Evolutionary conservation across 2,329 filamentous ascomycete genomes (phyloP), one percentile per base, ranked within the genome.

Genomic region (Aspergillus sclerotialis): DNA sequence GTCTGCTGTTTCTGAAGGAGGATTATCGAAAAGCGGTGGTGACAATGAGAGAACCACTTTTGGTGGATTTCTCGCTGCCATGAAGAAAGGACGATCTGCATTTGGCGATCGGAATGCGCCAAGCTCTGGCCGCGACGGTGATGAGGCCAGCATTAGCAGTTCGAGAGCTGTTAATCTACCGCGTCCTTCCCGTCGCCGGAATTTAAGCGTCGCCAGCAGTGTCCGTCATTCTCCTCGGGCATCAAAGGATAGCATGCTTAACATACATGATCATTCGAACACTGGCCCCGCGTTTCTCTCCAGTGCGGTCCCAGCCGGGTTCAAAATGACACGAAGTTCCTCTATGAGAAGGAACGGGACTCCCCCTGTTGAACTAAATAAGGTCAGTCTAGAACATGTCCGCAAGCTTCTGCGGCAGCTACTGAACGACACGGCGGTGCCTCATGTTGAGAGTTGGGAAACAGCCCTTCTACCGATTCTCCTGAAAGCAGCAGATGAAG

Each of bases 381-480:
- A 80, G 43, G 85, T 87, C 5, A 95, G 92, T 55, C 64, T 94
- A 39, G 78, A 85, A 44, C 92, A 98, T 65, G 87, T 96, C 13
- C 82, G 83, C 45, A 85, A 81, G 52, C 73, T 98, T 4, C 70
- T 98, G 11, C 78, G 77, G 26, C 92, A 98, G 58, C 72, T 96
- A 23, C 64, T 98, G 1, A 72, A 80, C 40, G 90, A 95, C 56
- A 76, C 78, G 2, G 70, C 75, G 3, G 78, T 98, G 15, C 74
- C 82, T 9, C 82, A 85, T 48, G 70, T 78, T 1, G 67, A 75
- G 2, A 82, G 82, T 17, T 98, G 92, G 92, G 85, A 95, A 55
- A 89, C 81, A 46, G 87, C 90, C 0, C 69, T 98, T 9, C 75
- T 95, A 26, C 92, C 92, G 0, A 93, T 98, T 33, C 72, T 98